Evolutionary conservation across 352 stramenopile species (phyloP), one percentile per base, ranked within the genome.

Genomic region (Globisporangium apiculatum): DNA sequence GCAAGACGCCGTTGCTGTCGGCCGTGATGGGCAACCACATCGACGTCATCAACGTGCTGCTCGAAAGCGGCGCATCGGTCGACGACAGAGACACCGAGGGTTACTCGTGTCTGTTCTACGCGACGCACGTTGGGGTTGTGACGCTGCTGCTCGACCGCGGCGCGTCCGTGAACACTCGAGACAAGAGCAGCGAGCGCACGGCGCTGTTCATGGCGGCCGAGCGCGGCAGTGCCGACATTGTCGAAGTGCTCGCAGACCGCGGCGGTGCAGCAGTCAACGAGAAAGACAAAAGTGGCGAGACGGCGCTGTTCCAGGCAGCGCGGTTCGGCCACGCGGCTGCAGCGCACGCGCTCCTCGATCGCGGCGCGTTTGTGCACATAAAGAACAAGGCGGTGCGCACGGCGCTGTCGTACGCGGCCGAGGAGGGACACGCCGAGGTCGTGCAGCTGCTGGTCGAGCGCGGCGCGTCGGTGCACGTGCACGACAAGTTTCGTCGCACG

Each of bases 31-130:
- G 53, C 24, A 60, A 51, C 35, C 58, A 60, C 58, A 0, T 60
- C 14, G 9, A 51, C 6, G 53, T 60, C 52, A 38, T 31, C 10
- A n/a, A 55, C 7, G 5, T 11, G 38, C n/a, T 64, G 24, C 14
- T 64, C 14, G 52, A 56, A 11, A 38, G 47, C 15, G 58, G 53
- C 4, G 53, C 58, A 17, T 43, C 48, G 11, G 10, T 60, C 17
- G 35, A 60, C 41, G 51, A 42, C 14, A 40, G 42, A 2, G 58
- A 60, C 41, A 49, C 36, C 6, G 58, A 64, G 35, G 52, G 58
- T 9, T 52, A 62, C 42, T 49, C 50, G n/a, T 52, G 57, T 46
- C 46, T 62, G n/a, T 62, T 57, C 35, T 62, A 62, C 43, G 57
- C 57, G 2, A 62, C 50, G 4, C 57, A 48, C 24, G 50, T 17